Base-by-base conservation (phyloP, 2,329 filamentous ascomycete genomes). In the Nemania abortiva region DNA sequence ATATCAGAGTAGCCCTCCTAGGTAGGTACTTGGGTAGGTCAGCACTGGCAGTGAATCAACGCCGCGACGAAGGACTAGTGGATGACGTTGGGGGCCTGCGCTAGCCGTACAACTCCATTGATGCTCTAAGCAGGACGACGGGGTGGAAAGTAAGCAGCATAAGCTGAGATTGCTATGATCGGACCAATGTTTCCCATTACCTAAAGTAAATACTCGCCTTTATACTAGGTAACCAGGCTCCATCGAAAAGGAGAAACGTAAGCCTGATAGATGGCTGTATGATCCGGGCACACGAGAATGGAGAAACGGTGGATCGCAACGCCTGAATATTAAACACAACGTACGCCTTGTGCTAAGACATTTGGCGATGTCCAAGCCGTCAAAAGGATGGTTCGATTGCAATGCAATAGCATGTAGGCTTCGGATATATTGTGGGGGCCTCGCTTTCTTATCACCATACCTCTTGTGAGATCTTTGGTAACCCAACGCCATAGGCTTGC, bases 111-210 rank as follows among this genome's bases (percentile, higher is more conserved):
- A 47, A n/a, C 42, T 47, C 3, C 5, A 6, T 47, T 52, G 45
- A 45, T 58, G 45, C 4, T 58, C 47, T 50, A 54, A 67, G 59
- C 55, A 64, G 37, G 45, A 47, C 37, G 22, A 49, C 42, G 50
- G 47, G 15, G 65, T 47, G 34, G 49, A 60, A 68, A 50, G 60
- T 68, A 63, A 68, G 65, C 65, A 54, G 54, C 65, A 49, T 68
- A 68, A 59, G 65, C 65, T 64, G 66, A 65, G 54, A 59, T 52
- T 42, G 45, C 37, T 13, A 34, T 54, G 47, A 37, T 31, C 34
- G 39, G 20, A 39, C 24, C 24, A 58, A 29, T 39, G 15, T 53
- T 47, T 49, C 53, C 59, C 20, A 24, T 42, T 9, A 27, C 39
- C 55, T 49, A 20, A 29, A 57, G 42, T 7, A 6, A 56, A 47